Percentiles rank a stretch among this genome's conserved stretches.
Evolutionary conservation across 2,329 filamentous ascomycete species (phyloP).

Genomic region (Diaporthe citrichinensis): DNA sequence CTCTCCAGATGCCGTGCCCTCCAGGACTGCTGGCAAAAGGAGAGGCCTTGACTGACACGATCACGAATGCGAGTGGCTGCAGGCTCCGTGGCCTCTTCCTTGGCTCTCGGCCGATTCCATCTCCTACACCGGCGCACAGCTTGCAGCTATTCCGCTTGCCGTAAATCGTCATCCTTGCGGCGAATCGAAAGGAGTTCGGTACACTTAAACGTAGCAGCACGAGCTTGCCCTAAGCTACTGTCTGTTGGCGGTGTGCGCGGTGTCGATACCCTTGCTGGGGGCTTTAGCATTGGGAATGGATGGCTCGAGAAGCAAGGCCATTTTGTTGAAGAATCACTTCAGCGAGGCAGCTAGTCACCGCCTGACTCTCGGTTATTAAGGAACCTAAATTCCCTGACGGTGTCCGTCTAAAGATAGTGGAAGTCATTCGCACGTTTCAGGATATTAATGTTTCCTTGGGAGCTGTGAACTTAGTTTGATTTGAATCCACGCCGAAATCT

Average conservation of each 20-base stretch:
- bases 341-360: too few species aligned
- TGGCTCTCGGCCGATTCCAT: background rate
- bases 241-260: background rate
- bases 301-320: background rate
- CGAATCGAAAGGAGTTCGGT: background rate
- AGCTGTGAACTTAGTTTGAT: background rate
- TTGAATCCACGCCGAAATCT: background rate
- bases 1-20: background rate
- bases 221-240: background rate
- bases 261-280: background rate
- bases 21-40: background rate
- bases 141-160: background rate
- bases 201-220: background rate
- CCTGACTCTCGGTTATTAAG: too few species aligned
- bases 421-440: background rate
- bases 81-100: background rate
- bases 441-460: background rate
- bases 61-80: background rate
- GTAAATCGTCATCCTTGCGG: background rate
- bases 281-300: background rate
- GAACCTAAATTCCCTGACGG: background rate
- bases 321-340: background rate
- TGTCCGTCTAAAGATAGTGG: background rate
- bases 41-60: background rate
- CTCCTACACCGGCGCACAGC: background rate